Conservation (phyloP, 1,284 basidiomycete genomes). For the Fomitopsis pinicola region DNA sequence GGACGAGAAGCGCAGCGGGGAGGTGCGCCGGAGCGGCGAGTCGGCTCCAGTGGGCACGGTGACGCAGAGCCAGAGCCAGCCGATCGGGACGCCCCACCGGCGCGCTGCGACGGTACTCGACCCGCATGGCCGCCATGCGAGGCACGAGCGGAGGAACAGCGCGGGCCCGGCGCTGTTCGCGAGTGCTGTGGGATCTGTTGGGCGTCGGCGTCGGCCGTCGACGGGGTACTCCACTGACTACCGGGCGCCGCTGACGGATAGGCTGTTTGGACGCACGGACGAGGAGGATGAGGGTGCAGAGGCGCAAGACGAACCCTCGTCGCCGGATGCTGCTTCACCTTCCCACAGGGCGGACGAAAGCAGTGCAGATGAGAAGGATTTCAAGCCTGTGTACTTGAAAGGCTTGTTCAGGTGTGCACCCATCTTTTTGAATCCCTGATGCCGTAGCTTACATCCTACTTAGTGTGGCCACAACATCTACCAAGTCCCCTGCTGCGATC, state of each 20-base stretch:
- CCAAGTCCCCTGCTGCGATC: constrained; percentile 79
- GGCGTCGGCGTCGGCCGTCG: constrained; percentile 61
- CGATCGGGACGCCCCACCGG: constrained; percentile 52
- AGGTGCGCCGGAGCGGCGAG: constrained; percentile 9
- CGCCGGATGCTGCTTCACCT: constrained; percentile 27
- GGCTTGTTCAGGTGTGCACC: constrained; percentile 76
- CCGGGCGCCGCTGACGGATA: constrained; percentile 38
- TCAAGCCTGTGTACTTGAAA: constrained; percentile 87
- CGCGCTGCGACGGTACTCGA: constrained; percentile 74
- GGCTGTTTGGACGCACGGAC: constrained; percentile 48
- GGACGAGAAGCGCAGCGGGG: constrained; percentile 22
- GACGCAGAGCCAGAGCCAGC: constrained; percentile 51
- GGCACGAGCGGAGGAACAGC: constrained; percentile 76
- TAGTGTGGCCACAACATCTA: constrained; percentile 93
- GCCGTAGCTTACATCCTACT: constrained; percentile 1
- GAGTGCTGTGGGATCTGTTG: constrained; percentile 45
- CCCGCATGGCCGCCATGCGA: constrained; percentile 47
- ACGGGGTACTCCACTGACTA: constrained; percentile 46
- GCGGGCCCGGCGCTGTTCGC: constrained; percentile 60
- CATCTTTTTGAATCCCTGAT: not conserved
- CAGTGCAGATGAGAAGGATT: constrained; percentile 56
- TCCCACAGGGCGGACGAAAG: constrained; percentile 26
- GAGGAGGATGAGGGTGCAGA: constrained; percentile 40
- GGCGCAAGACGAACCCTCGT: constrained; percentile 29
- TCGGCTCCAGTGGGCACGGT: constrained; percentile 33